Base-by-base conservation (phyloP, 768 basidiomycete genomes). In the Boletus tomentosulus region DNA sequence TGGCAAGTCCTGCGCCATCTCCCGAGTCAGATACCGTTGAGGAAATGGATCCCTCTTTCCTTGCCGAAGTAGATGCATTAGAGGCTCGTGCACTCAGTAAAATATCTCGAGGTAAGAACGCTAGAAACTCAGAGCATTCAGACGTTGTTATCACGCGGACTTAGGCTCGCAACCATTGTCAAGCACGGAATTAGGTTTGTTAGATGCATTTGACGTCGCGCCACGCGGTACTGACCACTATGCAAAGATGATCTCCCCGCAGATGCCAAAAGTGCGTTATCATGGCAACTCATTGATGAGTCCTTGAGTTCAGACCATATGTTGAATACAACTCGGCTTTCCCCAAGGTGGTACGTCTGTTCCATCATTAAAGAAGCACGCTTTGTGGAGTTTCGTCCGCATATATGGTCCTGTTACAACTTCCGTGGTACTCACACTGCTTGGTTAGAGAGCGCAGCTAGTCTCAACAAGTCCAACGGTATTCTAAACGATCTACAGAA, bases 11-110 rank as follows among this genome's bases (percentile, higher is more conserved):
- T 4, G 51, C 35, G 19, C 46, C 44, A 10, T 58, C 57, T 3
- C 41, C 31, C n/a, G 34, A 28, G 22, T 56, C 59, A 24, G 34
- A 35, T 43, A 24, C 45, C 22, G 1, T 51, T 3, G 63, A 65
- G 24, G 59, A 62, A 10, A 50, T 66, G 50, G 70, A 71, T n/a
- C 5, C 54, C 2, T 28, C 48, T 13, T 66, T 72, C 31, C 57
- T 74, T 30, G 65, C 65, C 7, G 67, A 79, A 48, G 62, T 84
- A 22, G 79, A 81, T 61, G 70, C 68, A 12, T 50, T 84, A 31
- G 82, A 84, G 61, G 66, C 71, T 48, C 66, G 64, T 44, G 61
- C 64, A 25, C 57, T 68, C 15, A 4, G 46, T 9, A 46, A 54
- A 19, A 50, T 43, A 15, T 15, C 42, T 8, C 38, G 7, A 55